A percentile compares a stretch with the other conserved stretches of the same genome.
Conservation (phyloP, 1,284 basidiomycete species). For the Tilletia indica region DNA sequence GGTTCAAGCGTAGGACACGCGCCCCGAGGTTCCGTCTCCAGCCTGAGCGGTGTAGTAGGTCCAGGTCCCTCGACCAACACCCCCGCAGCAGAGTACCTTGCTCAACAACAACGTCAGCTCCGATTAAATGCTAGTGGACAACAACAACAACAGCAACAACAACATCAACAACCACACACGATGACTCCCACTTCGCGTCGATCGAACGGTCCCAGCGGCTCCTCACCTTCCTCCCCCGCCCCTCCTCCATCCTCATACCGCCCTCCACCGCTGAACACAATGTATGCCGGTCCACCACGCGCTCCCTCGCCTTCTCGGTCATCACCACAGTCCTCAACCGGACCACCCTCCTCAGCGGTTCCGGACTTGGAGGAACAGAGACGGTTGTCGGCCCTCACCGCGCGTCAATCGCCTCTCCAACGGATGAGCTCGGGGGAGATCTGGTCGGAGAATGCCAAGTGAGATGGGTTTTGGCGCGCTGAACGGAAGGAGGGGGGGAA, state of each 20-base stretch:
- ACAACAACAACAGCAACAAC: background rate
- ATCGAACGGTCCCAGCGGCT: background rate
- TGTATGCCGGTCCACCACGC: background rate
- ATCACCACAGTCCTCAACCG: background rate
- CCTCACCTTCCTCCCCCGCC: background rate
- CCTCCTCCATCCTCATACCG: background rate
- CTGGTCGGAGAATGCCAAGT: background rate
- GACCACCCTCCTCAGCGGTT: background rate
- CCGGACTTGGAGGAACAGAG: background rate
- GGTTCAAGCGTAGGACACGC: background rate
- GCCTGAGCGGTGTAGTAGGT: background rate
- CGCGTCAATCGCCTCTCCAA: background rate
- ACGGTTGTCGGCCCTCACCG: background rate
- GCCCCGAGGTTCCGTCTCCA: background rate
- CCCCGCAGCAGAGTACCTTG: constrained; percentile 1
- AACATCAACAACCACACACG: background rate
- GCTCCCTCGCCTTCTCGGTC: background rate
- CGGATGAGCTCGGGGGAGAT: constrained; percentile 2
- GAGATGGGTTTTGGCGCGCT: no score
- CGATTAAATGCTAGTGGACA: background rate
- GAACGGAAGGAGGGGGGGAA: no score
- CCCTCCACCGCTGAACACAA: background rate
- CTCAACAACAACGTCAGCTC: constrained; percentile 4
- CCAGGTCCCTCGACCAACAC: constrained; percentile 4
- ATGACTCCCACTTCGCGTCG: background rate